A percentile compares a stretch with the other conserved stretches of the same genome.
Conservation (phyloP, 495 filamentous ascomycete species). For the Tuber magnatum region DNA sequence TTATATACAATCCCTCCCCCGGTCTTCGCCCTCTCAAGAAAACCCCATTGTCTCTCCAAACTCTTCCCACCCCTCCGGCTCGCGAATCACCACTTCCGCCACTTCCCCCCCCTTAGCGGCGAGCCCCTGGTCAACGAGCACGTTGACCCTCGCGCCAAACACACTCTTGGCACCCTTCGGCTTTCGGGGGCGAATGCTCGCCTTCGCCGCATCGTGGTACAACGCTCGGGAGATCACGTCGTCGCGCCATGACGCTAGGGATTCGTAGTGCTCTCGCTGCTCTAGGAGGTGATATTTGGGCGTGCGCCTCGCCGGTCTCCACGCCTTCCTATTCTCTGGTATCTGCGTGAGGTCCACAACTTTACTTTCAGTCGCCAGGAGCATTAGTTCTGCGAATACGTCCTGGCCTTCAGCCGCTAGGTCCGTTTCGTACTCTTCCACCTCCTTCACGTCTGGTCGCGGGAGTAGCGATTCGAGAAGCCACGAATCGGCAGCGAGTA, state of each 20-base stretch:
- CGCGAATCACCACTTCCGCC: slow-evolving; percentile 41
- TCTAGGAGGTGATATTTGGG: slow-evolving; percentile 55
- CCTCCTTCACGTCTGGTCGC: slow-evolving; percentile 45
- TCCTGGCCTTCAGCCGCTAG: slow-evolving; percentile 63
- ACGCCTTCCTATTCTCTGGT: slow-evolving; percentile 51
- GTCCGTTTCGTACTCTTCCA: slow-evolving; percentile 53
- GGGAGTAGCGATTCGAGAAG: slow-evolving; percentile 61
- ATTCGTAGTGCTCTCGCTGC: slow-evolving; percentile 56
- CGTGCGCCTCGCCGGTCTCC: slow-evolving; percentile 55
- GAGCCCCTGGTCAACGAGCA: slow-evolving; percentile 45
- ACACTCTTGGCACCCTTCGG: slow-evolving; percentile 41
- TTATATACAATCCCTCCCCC: slow-evolving; percentile 18
- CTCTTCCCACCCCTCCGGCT: slow-evolving; percentile 43
- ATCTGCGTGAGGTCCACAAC: slow-evolving; percentile 51
- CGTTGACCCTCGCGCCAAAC: slow-evolving; percentile 47
- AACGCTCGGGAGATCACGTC: slow-evolving; percentile 48
- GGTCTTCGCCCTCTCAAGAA: not conserved
- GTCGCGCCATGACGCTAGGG: slow-evolving; percentile 56
- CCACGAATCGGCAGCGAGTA: slow-evolving; percentile 54
- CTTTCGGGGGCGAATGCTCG: slow-evolving; percentile 45
- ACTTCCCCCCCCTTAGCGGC: slow-evolving; percentile 36
- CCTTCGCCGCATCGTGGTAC: slow-evolving; percentile 46
- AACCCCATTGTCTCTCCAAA: slow-evolving; percentile 41
- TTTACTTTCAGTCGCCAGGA: slow-evolving; percentile 55
- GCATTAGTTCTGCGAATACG: slow-evolving; percentile 62